A percentile compares a stretch with the other conserved stretches of the same genome.
phyloP scores from a whole-genome alignment of 2,329 filamentous ascomycete genomes.

The Neofusicoccum parvum region DNA sequence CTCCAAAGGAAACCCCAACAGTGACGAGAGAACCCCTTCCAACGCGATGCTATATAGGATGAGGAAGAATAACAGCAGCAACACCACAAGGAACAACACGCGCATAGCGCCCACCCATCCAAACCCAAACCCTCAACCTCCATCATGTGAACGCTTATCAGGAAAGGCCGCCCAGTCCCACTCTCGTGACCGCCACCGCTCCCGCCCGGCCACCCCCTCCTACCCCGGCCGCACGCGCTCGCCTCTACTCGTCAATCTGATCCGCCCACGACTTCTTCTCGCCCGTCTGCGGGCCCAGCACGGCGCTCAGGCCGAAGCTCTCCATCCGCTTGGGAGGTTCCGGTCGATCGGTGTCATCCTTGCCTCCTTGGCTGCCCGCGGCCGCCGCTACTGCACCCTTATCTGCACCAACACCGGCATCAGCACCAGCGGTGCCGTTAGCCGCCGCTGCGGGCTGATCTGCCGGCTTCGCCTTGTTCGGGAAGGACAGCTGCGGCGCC shows the following conservation, averaged over 20 bases:
- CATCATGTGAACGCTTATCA: too few relatives aligned
- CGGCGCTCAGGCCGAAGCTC: conserved; percentile 18
- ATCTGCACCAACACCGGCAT: not conserved
- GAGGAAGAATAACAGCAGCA: not conserved
- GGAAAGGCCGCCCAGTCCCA: too few relatives aligned
- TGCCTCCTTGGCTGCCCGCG: not conserved
- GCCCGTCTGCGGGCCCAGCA: not conserved
- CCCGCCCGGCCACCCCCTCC: too few relatives aligned
- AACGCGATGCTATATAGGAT: too few relatives aligned
- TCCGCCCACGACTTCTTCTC: conserved; percentile 21
- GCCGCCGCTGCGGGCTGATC: not conserved
- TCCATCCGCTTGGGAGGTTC: conserved; percentile 10
- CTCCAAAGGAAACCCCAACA: not conserved
- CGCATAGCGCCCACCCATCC: not conserved
- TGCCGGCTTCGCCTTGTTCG: not conserved
- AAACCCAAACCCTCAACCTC: not conserved
- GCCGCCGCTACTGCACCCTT: not conserved
- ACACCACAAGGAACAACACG: not conserved
- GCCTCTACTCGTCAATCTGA: conserved; percentile 10
- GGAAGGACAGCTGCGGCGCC: conserved; percentile 5
- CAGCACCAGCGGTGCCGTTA: not conserved
- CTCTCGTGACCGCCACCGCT: too few relatives aligned
- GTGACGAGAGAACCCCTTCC: not conserved
- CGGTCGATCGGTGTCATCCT: not conserved
- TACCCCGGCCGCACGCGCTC: not conserved